These are phyloP conservation scores for Backusella circina DNA, from an alignment of 192 early-diverging fungal genomes.

Conservation along the genomic window DNA sequence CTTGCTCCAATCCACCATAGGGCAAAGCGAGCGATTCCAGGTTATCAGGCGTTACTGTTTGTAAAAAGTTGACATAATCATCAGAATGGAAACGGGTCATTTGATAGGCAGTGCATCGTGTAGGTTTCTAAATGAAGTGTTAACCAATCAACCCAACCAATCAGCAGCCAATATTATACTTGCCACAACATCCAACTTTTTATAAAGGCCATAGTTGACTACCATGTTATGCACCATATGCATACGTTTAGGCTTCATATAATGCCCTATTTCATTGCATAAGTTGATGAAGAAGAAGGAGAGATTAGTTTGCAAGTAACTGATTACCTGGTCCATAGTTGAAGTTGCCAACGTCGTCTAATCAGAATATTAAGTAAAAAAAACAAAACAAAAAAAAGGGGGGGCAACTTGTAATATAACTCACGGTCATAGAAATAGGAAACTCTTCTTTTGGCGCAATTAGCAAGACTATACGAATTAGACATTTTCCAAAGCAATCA, in stretches of 20 bases:
- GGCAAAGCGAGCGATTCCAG: conserved; percentile 53
- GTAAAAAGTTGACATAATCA: conserved; percentile 89
- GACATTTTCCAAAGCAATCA: conserved; percentile 14
- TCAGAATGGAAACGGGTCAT: conserved; percentile 93
- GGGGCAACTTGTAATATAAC: conserved; percentile 17
- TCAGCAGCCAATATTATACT: background rate
- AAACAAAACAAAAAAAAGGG: background rate
- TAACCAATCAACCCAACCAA: background rate
- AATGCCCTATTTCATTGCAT: conserved; percentile 59
- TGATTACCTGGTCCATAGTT: conserved; percentile 66
- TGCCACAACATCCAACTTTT: conserved; percentile 83
- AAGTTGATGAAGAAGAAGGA: background rate
- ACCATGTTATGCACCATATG: conserved; percentile 93
- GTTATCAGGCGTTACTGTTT: conserved; percentile 70
- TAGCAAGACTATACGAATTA: conserved; percentile 40
- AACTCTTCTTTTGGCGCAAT: conserved; percentile 53
- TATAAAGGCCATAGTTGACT: conserved; percentile 87
- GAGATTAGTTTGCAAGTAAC: background rate
- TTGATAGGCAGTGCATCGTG: conserved; percentile 79
- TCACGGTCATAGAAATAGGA: conserved; percentile 64
- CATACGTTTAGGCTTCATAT: conserved; percentile 98
- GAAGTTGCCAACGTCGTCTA: conserved; percentile 75
- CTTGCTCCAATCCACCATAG: conserved; percentile 51
- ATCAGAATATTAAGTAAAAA: background rate
- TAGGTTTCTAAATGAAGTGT: conserved; percentile 51